Percentiles rank a stretch among this genome's conserved stretches.
These are phyloP conservation scores for Quercus cerris DNA, from an alignment of 306 rosid species.

Conservation along the genomic window DNA sequence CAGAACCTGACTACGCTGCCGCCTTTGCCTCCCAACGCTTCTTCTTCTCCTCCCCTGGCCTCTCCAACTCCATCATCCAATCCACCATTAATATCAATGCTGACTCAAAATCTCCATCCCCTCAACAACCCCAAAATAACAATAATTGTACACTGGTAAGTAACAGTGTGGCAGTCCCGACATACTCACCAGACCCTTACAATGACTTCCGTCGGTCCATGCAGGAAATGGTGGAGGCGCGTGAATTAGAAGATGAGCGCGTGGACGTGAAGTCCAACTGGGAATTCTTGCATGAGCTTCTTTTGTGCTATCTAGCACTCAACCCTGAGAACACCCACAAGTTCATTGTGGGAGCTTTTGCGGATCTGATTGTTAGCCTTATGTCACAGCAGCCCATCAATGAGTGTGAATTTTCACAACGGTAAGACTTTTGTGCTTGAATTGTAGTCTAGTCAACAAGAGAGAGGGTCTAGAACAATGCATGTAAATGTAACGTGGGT, in stretches of 20 bases:
- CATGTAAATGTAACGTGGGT: constrained; percentile 21
- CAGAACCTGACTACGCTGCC: constrained; percentile 43
- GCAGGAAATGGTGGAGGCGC: constrained; percentile 98
- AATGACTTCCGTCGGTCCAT: constrained; percentile 79
- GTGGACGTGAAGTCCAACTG: constrained; percentile 57
- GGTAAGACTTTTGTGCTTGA: background rate
- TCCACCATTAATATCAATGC: constrained; percentile 17
- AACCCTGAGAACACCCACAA: constrained; percentile 78
- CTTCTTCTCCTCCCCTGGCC: constrained; percentile 91
- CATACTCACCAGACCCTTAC: constrained; percentile 82
- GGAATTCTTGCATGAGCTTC: constrained; percentile 79
- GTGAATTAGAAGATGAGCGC: constrained; percentile 28
- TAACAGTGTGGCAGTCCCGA: constrained; percentile 68
- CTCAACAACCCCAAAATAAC: background rate
- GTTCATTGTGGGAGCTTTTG: constrained; percentile 73
- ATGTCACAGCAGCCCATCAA: constrained; percentile 31
- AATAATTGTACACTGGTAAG: constrained; percentile 24
- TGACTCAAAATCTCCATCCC: background rate
- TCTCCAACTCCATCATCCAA: constrained; percentile 75
- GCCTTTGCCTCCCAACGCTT: constrained; percentile 85
- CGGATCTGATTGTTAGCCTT: constrained; percentile 66
- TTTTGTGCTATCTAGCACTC: constrained; percentile 75
- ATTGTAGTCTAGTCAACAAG: background rate
- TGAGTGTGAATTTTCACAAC: constrained; percentile 19
- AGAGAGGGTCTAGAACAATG: background rate